These are phyloP conservation scores for Pyrus hybrid DNA, from an alignment of 331 rosid genomes.

Conservation along the genomic window DNA sequence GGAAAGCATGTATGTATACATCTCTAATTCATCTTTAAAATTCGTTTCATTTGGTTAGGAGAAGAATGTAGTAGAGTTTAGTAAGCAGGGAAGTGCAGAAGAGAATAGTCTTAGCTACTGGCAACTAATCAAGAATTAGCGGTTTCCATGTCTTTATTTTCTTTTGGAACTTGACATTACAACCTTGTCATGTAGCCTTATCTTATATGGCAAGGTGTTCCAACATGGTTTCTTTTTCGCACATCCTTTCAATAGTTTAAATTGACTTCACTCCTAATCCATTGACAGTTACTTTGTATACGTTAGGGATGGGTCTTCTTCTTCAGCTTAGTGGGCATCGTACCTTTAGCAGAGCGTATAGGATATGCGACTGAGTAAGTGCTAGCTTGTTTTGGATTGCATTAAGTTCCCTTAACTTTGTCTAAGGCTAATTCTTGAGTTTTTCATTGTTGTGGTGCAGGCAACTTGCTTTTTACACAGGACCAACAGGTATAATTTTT, in stretches of 20 bases:
- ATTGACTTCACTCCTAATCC: constrained; percentile 5
- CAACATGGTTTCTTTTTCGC: not conserved
- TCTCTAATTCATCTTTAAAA: not conserved
- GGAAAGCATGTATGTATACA: constrained; percentile 52
- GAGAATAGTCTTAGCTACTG: not conserved
- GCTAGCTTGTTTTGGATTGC: not conserved
- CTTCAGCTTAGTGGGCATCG: constrained; percentile 74
- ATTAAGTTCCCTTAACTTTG: not conserved
- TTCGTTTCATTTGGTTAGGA: not conserved
- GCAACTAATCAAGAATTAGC: not conserved
- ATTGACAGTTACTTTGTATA: constrained; percentile 24
- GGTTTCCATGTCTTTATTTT: not conserved
- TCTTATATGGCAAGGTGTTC: not conserved
- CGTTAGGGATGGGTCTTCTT: constrained; percentile 84
- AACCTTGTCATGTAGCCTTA: not conserved
- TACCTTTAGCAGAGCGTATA: constrained; percentile 87
- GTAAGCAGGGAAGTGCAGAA: not conserved
- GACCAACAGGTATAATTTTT: constrained; percentile 64
- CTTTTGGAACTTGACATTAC: not conserved
- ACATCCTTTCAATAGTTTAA: not conserved
- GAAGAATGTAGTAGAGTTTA: not conserved
- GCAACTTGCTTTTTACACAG: constrained; percentile 88
- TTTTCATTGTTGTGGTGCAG: constrained; percentile 37
- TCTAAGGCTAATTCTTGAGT: not conserved
- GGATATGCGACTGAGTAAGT: constrained; percentile 91